Conservation (phyloP, 768 basidiomycete species). For the Suillus spraguei region DNA sequence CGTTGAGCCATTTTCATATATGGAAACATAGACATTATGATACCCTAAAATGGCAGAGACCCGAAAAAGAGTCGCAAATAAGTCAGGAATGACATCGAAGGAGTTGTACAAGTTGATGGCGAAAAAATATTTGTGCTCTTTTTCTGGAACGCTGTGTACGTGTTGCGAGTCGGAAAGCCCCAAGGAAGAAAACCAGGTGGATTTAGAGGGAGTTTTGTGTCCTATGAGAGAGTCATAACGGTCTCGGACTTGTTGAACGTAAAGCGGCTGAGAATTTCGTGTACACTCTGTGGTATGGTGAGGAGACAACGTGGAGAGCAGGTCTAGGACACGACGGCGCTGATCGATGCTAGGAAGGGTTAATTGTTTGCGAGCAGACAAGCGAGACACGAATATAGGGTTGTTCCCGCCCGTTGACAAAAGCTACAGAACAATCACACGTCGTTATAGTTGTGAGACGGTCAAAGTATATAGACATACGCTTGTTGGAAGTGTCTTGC, state of each 20-base stretch:
- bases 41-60: constrained; percentile 91
- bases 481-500: constrained; percentile 45
- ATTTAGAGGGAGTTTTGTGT: constrained; percentile 53
- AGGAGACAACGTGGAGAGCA: constrained; percentile 84
- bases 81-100: constrained; percentile 97
- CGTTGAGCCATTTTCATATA: constrained; percentile 98
- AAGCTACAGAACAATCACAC: constrained; percentile 28
- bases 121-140: constrained; percentile 97
- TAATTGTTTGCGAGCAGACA: constrained; percentile 62
- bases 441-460: background rate
- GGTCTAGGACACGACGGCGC: constrained; percentile 81
- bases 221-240: constrained; percentile 87
- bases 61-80: constrained; percentile 95
- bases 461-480: constrained; percentile 24
- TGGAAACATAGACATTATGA: constrained; percentile 97
- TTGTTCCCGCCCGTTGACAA: constrained; percentile 60
- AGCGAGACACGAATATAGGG: constrained; percentile 47
- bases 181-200: constrained; percentile 63
- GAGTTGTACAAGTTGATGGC: constrained; percentile 99
- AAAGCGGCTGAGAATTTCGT: constrained; percentile 79
- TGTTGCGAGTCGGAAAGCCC: constrained; percentile 50
- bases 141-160: constrained; percentile 40
- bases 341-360: constrained; percentile 82
- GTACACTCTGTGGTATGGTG: constrained; percentile 96
- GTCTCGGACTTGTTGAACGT: constrained; percentile 80